These are phyloP conservation scores for Ophiostoma perfectum DNA, from an alignment of 2,329 filamentous ascomycete genomes.

Conservation along the genomic window DNA sequence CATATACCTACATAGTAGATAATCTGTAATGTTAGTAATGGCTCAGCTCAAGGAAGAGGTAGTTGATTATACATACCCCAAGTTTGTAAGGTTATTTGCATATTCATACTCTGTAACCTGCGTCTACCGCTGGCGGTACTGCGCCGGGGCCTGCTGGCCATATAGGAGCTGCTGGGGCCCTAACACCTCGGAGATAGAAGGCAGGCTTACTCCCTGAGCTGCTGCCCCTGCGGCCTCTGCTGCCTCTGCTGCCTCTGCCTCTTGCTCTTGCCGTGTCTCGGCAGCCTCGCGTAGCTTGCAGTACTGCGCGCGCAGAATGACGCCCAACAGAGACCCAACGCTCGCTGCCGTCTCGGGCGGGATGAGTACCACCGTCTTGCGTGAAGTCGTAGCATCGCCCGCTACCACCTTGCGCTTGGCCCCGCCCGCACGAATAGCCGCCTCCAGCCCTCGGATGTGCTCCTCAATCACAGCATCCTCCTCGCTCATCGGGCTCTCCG, in stretches of 20 bases:
- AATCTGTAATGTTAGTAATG: background rate
- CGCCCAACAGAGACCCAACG: conserved; percentile 6
- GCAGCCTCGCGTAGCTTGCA: background rate
- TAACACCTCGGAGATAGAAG: conserved; percentile 10
- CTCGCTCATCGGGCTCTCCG: background rate
- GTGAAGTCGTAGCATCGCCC: background rate
- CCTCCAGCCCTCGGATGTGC: conserved; percentile 6
- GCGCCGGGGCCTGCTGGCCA: background rate
- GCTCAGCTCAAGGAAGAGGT: background rate
- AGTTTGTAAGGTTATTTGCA: background rate
- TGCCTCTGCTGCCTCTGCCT: background rate
- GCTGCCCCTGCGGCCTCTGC: background rate
- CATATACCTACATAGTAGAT: no score
- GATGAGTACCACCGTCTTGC: conserved; percentile 4
- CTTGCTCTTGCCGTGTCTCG: background rate
- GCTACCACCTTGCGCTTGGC: background rate
- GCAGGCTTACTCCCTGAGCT: background rate
- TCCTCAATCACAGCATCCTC: background rate
- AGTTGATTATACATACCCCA: background rate
- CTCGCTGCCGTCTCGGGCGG: conserved; percentile 1
- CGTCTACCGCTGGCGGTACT: conserved; percentile 4
- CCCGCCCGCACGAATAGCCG: background rate
- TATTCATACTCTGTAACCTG: background rate
- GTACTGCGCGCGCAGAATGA: conserved; percentile 8
- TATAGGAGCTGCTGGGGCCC: no score